These are phyloP conservation scores for Artemisia annua DNA, from an alignment of 129 eudicot species.

Conservation along the genomic window DNA sequence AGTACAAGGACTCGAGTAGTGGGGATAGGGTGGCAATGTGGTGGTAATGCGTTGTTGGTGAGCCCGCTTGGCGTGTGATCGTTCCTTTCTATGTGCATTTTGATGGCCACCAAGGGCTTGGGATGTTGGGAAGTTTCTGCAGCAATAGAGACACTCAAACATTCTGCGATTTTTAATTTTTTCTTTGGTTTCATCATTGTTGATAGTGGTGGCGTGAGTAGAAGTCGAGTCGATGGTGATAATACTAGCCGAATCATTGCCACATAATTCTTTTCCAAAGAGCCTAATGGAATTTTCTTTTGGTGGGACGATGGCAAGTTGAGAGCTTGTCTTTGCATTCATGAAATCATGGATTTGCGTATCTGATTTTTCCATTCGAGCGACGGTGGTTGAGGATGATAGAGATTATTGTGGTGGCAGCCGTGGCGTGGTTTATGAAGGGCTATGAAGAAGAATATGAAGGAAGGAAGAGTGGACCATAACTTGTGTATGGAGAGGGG, in stretches of 20 bases:
- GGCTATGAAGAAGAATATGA: background rate
- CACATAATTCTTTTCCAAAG: conserved; percentile 79
- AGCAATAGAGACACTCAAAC: conserved; percentile 83
- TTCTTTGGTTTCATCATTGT: conserved; percentile 4
- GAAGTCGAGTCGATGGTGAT: conserved; percentile 17
- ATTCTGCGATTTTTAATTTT: conserved; percentile 31
- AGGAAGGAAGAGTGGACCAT: conserved; percentile 2
- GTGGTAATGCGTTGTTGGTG: conserved; percentile 22
- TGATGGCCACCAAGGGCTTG: conserved; percentile 98
- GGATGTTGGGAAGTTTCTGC: conserved; percentile 77
- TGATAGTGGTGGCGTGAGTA: conserved; percentile 4
- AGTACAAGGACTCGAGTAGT: background rate
- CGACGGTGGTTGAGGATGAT: background rate
- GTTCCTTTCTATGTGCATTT: conserved; percentile 37
- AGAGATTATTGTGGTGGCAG: background rate
- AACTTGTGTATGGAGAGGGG: background rate
- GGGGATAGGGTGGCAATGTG: conserved; percentile 21
- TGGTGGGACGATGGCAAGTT: conserved; percentile 58
- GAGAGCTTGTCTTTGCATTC: conserved; percentile 70
- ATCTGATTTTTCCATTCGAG: no score
- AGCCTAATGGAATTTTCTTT: conserved; percentile 63
- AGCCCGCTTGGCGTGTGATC: conserved; percentile 22
- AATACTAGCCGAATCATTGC: conserved; percentile 4
- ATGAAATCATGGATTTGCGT: conserved; percentile 69
- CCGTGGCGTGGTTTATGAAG: conserved; percentile 5